Evolutionary conservation across 1,284 basidiomycete genomes (phyloP), one percentile per base, ranked within the genome.

Genomic region (Heterobasidion irregulare): DNA sequence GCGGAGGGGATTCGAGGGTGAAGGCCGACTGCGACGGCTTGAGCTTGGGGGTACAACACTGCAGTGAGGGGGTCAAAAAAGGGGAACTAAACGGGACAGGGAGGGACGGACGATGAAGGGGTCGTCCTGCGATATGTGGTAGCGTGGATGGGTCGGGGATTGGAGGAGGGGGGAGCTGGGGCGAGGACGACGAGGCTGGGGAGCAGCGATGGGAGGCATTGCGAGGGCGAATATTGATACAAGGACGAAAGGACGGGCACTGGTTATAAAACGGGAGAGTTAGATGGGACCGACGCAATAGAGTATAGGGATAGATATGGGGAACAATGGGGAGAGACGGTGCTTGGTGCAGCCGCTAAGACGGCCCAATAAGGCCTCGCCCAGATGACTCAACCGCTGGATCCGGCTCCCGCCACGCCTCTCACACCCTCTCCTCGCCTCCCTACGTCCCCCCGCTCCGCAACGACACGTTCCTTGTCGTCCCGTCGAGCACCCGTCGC

Each of bases 201-300:
- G 62, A 8, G 61, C 61, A 52, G 59, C 52, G 43, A 62, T 61
- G 51, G 61, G 49, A 36, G 56, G 34, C 62, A 63, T 63, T 52
- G 57, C 56, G 52, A 34, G 13, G 26, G 52, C 26, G 13, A 41
- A 32, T 52, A 46, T 16, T 16, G 43, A 43, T 41, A 50, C 36
- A 50, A 43, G 45, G 15, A 53, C 13, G 32, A 26, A 33, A 19
- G 51, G 54, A 35, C 26, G 52, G 44, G 49, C 45, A 19, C 7
- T 3, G 47, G 18, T 19, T 48, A 18, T 48, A 48, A 41, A 7
- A 41, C 15, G 47, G 52, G 4, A 26, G 5, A 26, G 54, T 50
- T 53, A 16, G 49, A 34, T 15, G 38, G 13, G 44, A 26, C 26
- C 4, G 26, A 47, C 19, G 44, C 12, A 34, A 13, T 53, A 48